Evolutionary conservation across 768 basidiomycete genomes (phyloP).

Genomic region (Mycena sanguinolenta): DNA sequence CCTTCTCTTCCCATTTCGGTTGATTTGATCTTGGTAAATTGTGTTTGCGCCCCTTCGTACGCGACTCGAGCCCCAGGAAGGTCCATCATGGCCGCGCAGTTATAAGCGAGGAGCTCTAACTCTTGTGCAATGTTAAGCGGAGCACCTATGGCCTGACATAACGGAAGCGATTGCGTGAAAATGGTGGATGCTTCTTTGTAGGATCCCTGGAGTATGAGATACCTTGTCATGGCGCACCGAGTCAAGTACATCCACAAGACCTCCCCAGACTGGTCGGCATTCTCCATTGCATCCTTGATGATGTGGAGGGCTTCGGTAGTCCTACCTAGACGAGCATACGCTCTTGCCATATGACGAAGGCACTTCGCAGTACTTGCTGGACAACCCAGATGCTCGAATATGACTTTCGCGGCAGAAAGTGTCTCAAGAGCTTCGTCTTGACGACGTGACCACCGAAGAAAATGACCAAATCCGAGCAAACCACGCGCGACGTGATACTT

Average conservation of each 20-base stretch:
- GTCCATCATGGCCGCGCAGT: conserved; percentile 19
- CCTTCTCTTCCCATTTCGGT: neutral
- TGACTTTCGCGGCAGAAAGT: conserved; percentile 14
- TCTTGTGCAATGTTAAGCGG: conserved; percentile 20
- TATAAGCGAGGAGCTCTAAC: conserved; percentile 28
- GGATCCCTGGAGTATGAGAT: neutral
- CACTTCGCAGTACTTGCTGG: conserved; percentile 29
- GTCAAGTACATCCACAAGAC: neutral
- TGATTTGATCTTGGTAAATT: conserved; percentile 15
- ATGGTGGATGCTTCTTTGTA: neutral
- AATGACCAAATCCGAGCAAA: neutral
- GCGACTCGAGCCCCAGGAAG: conserved; percentile 14
- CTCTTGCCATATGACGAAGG: conserved; percentile 20
- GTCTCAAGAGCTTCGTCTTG: neutral
- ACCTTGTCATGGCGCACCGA: neutral
- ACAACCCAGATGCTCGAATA: conserved; percentile 22
- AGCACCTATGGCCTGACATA: neutral
- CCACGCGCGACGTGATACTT: neutral
- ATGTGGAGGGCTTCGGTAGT: conserved; percentile 10
- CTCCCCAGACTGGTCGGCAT: conserved; percentile 6
- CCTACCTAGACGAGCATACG: neutral
- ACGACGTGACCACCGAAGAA: conserved; percentile 4
- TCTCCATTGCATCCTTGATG: neutral
- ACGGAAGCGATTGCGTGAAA: neutral
- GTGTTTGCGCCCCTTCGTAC: conserved; percentile 20